phyloP scores from a whole-genome alignment of 1,284 basidiomycete species.

The Blastosporella zonata region DNA sequence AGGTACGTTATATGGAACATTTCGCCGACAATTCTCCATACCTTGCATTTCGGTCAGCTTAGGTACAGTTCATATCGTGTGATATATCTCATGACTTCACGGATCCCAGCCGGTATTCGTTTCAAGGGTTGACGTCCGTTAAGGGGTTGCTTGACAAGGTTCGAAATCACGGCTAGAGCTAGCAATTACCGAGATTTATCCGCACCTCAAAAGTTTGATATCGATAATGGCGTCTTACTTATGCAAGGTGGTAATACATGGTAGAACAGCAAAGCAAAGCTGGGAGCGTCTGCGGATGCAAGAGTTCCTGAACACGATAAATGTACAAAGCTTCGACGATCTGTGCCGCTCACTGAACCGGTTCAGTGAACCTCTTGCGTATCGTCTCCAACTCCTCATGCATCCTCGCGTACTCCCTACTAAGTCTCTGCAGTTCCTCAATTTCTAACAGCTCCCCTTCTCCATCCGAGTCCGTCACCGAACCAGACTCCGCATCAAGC shows the following conservation, averaged over 20 bases:
- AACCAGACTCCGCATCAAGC: constrained; percentile 30
- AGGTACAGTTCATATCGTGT: not conserved
- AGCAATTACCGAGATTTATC: not conserved
- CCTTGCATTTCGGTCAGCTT: not conserved
- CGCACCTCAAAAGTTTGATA: not conserved
- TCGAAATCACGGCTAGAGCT: not conserved
- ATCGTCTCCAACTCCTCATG: constrained; percentile 49
- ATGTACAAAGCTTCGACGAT: not conserved
- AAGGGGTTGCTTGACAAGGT: not conserved
- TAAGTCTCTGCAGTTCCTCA: constrained; percentile 49
- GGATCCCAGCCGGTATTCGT: not conserved
- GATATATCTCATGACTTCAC: not conserved
- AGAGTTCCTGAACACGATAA: not conserved
- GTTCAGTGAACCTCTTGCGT: constrained; percentile 31
- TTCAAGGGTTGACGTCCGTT: too few species aligned
- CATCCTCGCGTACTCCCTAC: constrained; percentile 37
- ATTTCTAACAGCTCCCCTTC: constrained; percentile 49
- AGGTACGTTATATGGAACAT: not conserved
- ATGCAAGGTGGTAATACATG: not conserved
- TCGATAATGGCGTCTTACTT: not conserved
- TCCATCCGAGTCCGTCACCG: constrained; percentile 43
- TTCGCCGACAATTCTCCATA: not conserved
- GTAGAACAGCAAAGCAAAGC: not conserved
- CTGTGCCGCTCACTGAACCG: constrained; percentile 8
- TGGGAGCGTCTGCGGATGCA: not conserved